Base-by-base conservation (phyloP, 2,329 filamentous ascomycete species). In the Clarireedia monteithiana region DNA sequence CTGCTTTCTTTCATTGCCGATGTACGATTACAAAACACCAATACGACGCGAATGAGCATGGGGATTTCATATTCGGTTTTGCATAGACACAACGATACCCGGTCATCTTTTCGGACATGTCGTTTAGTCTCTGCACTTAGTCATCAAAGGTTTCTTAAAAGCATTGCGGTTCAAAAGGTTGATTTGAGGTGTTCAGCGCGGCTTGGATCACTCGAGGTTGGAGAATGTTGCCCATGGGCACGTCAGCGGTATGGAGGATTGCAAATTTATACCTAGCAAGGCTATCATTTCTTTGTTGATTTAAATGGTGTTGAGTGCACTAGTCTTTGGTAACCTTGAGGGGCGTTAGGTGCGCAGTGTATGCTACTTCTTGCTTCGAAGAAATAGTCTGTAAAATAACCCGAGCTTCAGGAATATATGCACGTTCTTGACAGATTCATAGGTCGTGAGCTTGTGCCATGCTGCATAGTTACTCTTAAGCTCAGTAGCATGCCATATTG, bases 21-120 rank as follows among this genome's bases (percentile, higher is more conserved):
- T 69, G 66, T 69, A 69, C 55, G 62, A 67, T 61, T 62, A 64
- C 62, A 62, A 60, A 54, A 60, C 56, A 51, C 57, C 63, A 57
- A 63, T 57, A 63, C 56, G 58, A 59, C 48, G 57, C 55, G 55
- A 56, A 57, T 38, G 58, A 53, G 62, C 57, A 61, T 58, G 59
- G 59, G 52, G 59, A 50, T 42, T 62, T 63, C 48, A 61, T 62
- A 54, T 65, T 64, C 62, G 62, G 65, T 68, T 67, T 66, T 66
- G 62, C 64, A 67, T 67, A 68, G 63, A 68, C 60, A 59, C 53
- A 66, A 61, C 64, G 67, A 68, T 69, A 68, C 66, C 66, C 66
- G 60, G 62, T 63, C 58, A 63, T 60, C 58, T 63, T 64, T 64
- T 62, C 59, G 58, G 59, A 61, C 59, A 63, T 57, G 57, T 60